Conservation (phyloP, 2,329 filamentous ascomycete genomes). For the Bipolaris sorokiniana region DNA sequence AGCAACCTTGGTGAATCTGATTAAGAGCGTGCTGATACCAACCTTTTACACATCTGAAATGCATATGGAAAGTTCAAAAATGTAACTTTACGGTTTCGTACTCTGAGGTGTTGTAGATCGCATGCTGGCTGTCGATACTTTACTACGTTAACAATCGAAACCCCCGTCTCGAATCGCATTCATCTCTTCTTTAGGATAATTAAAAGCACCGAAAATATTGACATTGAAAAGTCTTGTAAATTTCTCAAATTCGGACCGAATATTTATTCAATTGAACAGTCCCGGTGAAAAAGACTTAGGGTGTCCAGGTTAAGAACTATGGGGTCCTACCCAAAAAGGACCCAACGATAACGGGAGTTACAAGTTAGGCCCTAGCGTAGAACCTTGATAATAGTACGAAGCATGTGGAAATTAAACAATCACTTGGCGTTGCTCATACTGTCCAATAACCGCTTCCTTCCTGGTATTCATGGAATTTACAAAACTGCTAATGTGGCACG, state of each 20-base stretch:
- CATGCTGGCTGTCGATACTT: conserved; percentile 10
- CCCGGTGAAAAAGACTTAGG: too few relatives aligned
- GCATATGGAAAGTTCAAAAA: neutral
- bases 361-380: too few relatives aligned
- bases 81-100: conserved; percentile 43
- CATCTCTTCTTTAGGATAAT: conserved; percentile 38
- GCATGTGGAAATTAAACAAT: too few relatives aligned
- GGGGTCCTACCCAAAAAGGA: too few relatives aligned
- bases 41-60: neutral
- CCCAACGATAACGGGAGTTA: too few relatives aligned
- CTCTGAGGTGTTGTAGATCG: conserved; percentile 54
- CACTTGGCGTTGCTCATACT: too few relatives aligned
- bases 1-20: conserved; percentile 47
- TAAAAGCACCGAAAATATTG: conserved; percentile 48
- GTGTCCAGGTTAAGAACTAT: too few relatives aligned
- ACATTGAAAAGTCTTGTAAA: conserved; percentile 34
- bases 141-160: conserved; percentile 35
- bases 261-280: too few relatives aligned
- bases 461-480: too few relatives aligned
- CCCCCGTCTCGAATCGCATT: conserved; percentile 5
- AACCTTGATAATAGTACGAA: too few relatives aligned
- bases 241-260: conserved; percentile 17
- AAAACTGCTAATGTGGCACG: too few relatives aligned
- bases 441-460: too few relatives aligned
- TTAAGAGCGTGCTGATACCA: conserved; percentile 37